Percentiles rank a stretch among this genome's conserved stretches.
These are phyloP conservation scores for Lactarius hengduanensis DNA, from an alignment of 768 basidiomycete genomes.

Conservation along the genomic window DNA sequence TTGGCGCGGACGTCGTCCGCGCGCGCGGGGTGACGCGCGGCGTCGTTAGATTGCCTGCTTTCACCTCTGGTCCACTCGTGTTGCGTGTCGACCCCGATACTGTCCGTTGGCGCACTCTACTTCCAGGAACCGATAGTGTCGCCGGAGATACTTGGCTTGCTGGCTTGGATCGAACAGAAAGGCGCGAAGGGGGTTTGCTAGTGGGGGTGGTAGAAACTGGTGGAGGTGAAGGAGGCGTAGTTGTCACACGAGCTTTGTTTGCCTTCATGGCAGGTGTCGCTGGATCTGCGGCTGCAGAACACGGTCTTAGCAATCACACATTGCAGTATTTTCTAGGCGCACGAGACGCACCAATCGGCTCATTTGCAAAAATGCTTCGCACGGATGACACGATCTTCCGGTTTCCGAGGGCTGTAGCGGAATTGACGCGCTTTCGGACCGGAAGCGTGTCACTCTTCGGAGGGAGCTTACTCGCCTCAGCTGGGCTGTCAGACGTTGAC, in stretches of 20 bases:
- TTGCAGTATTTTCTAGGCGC: not conserved
- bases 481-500: slow-evolving; percentile 17
- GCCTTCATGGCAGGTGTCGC: not conserved
- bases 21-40: slow-evolving; percentile 14
- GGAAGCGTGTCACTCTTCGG: slow-evolving; percentile 7
- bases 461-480: slow-evolving; percentile 4
- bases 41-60: slow-evolving; percentile 6
- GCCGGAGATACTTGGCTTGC: slow-evolving; percentile 5
- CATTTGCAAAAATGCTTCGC: slow-evolving; percentile 23
- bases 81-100: slow-evolving; percentile 22
- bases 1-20: slow-evolving; percentile 27
- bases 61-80: slow-evolving; percentile 15
- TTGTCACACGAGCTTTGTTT: slow-evolving; percentile 5
- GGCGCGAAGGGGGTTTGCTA: slow-evolving; percentile 13
- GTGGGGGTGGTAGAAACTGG: slow-evolving; percentile 4
- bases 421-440: slow-evolving; percentile 26
- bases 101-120: slow-evolving; percentile 20
- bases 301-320: not conserved
- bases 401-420: slow-evolving; percentile 25
- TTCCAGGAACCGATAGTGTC: slow-evolving; percentile 19
- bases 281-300: slow-evolving; percentile 5
- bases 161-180: slow-evolving; percentile 19
- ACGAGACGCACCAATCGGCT: not conserved
- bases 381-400: slow-evolving; percentile 24
- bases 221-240: slow-evolving; percentile 12